phyloP scores from a whole-genome alignment of 352 stramenopile genomes.

The Phytophthora foliorum region DNA sequence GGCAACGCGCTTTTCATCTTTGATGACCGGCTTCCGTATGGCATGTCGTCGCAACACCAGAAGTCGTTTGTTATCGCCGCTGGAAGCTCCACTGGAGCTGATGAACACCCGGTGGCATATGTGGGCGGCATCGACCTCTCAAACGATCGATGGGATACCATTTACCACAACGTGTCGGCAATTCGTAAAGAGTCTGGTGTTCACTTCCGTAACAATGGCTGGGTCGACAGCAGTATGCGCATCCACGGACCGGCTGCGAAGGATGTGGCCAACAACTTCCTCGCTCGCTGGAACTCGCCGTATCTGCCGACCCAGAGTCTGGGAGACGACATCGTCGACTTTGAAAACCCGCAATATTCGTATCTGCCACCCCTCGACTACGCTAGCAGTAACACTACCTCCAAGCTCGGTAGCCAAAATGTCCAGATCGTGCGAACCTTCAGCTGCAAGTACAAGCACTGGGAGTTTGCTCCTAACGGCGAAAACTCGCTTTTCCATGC shows the following conservation, averaged over 20 bases:
- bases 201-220: conserved; percentile 56
- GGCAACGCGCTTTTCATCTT: too few species aligned
- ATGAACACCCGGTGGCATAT: conserved; percentile 42
- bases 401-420: too few species aligned
- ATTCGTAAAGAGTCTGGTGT: too few species aligned
- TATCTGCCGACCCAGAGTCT: conserved; percentile 23
- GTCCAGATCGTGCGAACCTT: too few species aligned
- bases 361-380: conserved; percentile 6
- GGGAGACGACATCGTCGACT: conserved; percentile 43
- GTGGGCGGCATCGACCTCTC: conserved; percentile 59
- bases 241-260: too few species aligned
- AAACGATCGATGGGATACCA: conserved; percentile 62
- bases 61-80: too few species aligned
- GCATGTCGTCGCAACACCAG: too few species aligned
- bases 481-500: conserved; percentile 51
- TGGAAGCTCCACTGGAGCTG: too few species aligned
- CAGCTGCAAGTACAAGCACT: too few species aligned
- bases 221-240: conserved; percentile 54
- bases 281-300: conserved; percentile 55
- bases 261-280: conserved; percentile 58
- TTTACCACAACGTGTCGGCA: conserved; percentile 47
- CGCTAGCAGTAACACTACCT: too few species aligned
- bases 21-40: too few species aligned
- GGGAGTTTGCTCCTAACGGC: conserved; percentile 46
- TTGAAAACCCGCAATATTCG: conserved; percentile 44